These are phyloP conservation scores for Penicillium sp. DNA, from an alignment of 2,329 filamentous ascomycete genomes.

Conservation along the genomic window DNA sequence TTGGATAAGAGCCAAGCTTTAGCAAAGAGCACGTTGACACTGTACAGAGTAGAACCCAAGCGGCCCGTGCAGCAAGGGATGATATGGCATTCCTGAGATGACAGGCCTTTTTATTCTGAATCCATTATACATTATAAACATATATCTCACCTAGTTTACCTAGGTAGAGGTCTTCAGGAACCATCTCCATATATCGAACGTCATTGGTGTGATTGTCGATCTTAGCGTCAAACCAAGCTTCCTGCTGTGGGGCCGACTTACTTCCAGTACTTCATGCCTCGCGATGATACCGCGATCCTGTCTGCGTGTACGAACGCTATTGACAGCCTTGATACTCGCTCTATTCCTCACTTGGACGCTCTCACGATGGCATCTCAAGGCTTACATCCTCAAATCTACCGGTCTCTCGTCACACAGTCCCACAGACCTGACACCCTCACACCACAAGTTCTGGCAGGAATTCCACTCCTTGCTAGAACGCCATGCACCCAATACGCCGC, in stretches of 20 bases:
- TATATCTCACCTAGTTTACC: neutral
- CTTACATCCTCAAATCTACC: neutral
- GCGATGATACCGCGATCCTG: slow-evolving; percentile 5
- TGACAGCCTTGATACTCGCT: slow-evolving; percentile 6
- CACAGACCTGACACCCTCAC: slow-evolving; percentile 10
- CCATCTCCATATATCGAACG: neutral
- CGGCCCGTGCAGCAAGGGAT: neutral
- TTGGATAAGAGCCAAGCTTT: too few species aligned
- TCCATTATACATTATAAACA: neutral
- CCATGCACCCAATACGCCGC: slow-evolving; percentile 31
- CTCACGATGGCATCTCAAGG: slow-evolving; percentile 5
- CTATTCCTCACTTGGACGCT: slow-evolving; percentile 11
- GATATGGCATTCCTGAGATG: neutral
- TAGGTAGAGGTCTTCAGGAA: too few species aligned
- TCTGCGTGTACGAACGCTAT: slow-evolving; percentile 15
- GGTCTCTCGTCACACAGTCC: neutral
- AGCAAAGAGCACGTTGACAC: too few species aligned
- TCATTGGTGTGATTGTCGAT: neutral
- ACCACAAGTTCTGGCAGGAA: slow-evolving; percentile 33
- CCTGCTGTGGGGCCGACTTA: neutral
- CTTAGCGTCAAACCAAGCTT: neutral
- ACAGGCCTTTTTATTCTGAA: neutral
- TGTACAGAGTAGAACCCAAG: neutral
- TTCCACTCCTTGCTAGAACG: slow-evolving; percentile 34
- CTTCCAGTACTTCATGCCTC: neutral